Evolutionary conservation across 805 yeast genomes (phyloP), one percentile per base, ranked within the genome.

Genomic region (Kodamaea restingae): DNA sequence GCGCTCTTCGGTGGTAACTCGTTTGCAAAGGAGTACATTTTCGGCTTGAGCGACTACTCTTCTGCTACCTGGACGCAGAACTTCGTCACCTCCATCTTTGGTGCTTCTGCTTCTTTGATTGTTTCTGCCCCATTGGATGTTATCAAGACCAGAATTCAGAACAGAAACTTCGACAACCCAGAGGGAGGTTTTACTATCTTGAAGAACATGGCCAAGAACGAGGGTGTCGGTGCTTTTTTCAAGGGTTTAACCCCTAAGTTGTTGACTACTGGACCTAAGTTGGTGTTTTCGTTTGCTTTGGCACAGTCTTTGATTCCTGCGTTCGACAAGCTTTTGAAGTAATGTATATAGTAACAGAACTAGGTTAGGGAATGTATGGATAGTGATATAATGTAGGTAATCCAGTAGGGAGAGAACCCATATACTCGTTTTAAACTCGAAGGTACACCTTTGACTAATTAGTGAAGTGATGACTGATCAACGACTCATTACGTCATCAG

Each of bases 1-100:
- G 96, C 98, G 12, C 73, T 93, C 42, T 93, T 93, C 52, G 99
- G 99, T 52, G 99, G 98, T 68, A 88, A 91, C 59, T 96, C 99
- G 11, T 93, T 93, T 61, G 98, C 98, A 45, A 93, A 93, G 70
- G 99, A 93, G 69, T 93, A 87, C 70, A 78, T 93, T 44, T 80
- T 88, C 53, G 90, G 90, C 11, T 75, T 93, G 55, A 58, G 72
- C 51, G 98, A 93, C 68, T 88, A 93, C 71, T 74, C 90, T 24
- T 63, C 79, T 46, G 98, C 98, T 31, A 84, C 98, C 12, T 91
- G 97, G 97, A 52, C 76, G 36, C 97, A 93, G 70, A 93, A 93
- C 73, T 90, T 93, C 55, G 75, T 91, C 42, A 86, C 98, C 17
- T 91, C 98, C 7, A 88, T 91, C 51, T 81, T 82, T 54, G 98